phyloP scores from a whole-genome alignment of 495 filamentous ascomycete species.

The Podospora didyma region DNA sequence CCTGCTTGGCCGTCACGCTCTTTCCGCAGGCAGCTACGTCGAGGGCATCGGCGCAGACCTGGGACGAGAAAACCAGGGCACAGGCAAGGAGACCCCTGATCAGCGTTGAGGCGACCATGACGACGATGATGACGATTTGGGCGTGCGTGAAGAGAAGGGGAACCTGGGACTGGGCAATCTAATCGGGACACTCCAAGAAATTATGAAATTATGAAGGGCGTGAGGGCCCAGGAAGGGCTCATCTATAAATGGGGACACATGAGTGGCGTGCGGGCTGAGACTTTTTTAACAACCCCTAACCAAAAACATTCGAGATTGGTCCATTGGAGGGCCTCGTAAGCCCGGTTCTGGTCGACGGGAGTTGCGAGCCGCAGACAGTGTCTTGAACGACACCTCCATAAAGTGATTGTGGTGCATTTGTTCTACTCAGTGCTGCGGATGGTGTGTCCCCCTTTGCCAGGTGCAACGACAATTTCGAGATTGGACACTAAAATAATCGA shows the following conservation, averaged over 20 bases:
- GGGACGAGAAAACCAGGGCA: constrained; percentile 10
- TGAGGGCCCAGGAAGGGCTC: background rate
- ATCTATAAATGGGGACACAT: background rate
- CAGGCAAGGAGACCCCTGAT: constrained; percentile 11
- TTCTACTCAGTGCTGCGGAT: background rate
- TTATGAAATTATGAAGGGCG: too few species aligned
- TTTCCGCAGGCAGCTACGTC: constrained; percentile 12
- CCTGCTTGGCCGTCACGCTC: constrained; percentile 18
- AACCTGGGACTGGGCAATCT: background rate
- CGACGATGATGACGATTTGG: background rate
- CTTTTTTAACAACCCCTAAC: background rate
- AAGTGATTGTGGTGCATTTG: background rate
- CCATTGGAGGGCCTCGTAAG: constrained; percentile 5
- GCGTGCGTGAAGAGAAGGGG: background rate
- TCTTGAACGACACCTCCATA: background rate
- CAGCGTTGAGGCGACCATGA: constrained; percentile 15
- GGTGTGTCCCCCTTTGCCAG: background rate
- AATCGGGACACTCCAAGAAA: background rate
- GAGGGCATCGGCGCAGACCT: background rate
- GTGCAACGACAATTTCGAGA: background rate
- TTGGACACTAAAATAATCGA: background rate
- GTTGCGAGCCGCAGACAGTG: background rate
- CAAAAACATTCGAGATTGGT: background rate
- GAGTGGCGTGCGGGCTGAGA: background rate
- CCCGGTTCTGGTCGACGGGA: constrained; percentile 6